These are phyloP conservation scores for Marvania coccoides DNA, from an alignment of 139 green algal genomes.

Conservation along the genomic window DNA sequence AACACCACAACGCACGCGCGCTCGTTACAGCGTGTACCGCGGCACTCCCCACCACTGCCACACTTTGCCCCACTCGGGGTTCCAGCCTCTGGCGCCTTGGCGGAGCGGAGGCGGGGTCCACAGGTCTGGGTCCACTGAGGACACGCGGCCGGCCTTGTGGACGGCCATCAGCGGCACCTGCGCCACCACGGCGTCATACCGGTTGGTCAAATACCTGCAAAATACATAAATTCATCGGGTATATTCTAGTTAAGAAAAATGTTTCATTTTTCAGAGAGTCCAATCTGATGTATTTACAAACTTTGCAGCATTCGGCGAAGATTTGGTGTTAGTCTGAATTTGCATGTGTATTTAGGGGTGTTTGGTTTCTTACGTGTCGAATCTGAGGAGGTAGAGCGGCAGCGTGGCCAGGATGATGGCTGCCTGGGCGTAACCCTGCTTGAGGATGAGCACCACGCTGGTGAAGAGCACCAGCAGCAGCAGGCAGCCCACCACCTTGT, in stretches of 20 bases:
- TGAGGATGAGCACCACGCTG: slow-evolving; percentile 52
- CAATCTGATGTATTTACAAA: no score
- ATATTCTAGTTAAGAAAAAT: background rate
- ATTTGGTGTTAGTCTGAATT: no score
- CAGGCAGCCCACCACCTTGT: slow-evolving; percentile 22
- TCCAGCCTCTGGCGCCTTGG: slow-evolving; percentile 30
- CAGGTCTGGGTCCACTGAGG: slow-evolving; percentile 25
- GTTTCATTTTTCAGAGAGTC: no score
- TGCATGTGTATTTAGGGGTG: no score
- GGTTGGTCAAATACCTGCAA: slow-evolving; percentile 24
- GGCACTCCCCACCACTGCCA: slow-evolving; percentile 27
- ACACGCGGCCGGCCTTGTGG: slow-evolving; percentile 12
- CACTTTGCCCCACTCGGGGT: slow-evolving; percentile 47
- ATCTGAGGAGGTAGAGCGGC: slow-evolving; percentile 56
- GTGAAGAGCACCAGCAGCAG: slow-evolving; percentile 49
- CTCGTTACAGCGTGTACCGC: slow-evolving; percentile 19
- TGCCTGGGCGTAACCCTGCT: slow-evolving; percentile 39
- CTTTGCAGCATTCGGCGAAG: no score
- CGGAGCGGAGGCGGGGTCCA: slow-evolving; percentile 43
- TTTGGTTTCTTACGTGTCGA: slow-evolving; percentile 50
- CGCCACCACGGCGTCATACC: slow-evolving; percentile 37
- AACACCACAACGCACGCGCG: no score
- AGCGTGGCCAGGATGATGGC: slow-evolving; percentile 31
- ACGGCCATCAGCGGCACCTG: slow-evolving; percentile 45
- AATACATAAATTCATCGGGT: background rate